A percentile compares a stretch with the other conserved stretches of the same genome.
Conservation (phyloP, 2,329 filamentous ascomycete genomes). For the Fusarium buxicola region DNA sequence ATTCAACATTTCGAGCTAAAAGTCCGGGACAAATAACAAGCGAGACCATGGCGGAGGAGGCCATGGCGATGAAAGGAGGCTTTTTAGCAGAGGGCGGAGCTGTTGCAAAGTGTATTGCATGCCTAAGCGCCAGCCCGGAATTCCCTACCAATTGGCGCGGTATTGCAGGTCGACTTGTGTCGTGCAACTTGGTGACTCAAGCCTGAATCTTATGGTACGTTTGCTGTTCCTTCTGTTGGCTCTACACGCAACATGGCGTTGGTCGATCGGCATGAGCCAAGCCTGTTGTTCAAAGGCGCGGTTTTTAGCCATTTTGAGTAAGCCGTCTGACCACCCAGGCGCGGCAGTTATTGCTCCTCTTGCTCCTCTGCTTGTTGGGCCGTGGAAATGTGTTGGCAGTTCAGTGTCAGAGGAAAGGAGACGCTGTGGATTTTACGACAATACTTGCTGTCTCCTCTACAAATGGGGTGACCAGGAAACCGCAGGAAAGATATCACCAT, state of each 20-base stretch:
- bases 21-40: not conserved
- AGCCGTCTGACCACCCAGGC: constrained; percentile 19
- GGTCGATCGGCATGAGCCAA: constrained; percentile 24
- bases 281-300: constrained; percentile 27
- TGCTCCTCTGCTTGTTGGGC: not conserved
- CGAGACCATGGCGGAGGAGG: not conserved
- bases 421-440: not conserved
- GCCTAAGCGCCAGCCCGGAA: constrained; percentile 43
- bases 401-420: not conserved
- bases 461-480: not conserved
- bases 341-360: constrained; percentile 23
- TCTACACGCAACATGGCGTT: constrained; percentile 24
- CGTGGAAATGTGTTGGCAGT: not conserved
- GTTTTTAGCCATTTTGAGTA: constrained; percentile 30
- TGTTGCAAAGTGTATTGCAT: constrained; percentile 29
- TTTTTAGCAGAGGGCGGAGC: constrained; percentile 6
- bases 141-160: constrained; percentile 26
- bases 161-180: constrained; percentile 30
- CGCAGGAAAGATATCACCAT: not conserved
- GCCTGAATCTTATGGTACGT: constrained; percentile 26
- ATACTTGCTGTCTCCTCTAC: not conserved
- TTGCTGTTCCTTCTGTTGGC: constrained; percentile 28
- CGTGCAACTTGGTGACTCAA: constrained; percentile 27
- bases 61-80: not conserved
- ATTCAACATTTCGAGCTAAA: not conserved